Evolutionary conservation across 345 rosid species (phyloP), one percentile per base, ranked within the genome.

Genomic region (Theobroma cacao): DNA sequence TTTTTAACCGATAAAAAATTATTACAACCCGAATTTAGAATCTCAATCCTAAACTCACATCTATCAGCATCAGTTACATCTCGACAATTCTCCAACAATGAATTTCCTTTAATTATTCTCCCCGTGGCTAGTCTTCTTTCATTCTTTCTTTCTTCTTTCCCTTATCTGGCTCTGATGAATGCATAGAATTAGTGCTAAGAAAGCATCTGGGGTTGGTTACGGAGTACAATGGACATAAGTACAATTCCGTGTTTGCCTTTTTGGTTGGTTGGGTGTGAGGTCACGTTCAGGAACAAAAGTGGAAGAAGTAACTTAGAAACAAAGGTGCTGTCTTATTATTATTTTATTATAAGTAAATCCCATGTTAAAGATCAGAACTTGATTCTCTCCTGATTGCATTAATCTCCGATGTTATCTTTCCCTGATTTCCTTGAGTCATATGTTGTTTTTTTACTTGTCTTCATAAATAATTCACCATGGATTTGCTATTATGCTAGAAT

Each of bases 321-420:
- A 64, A 81, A 77, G 52, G 52, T 52, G 33, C 7, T 53, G 36
- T 75, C 20, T 28, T 10, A 14, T 69, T 66, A 72, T n/a, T 43
- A 75, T 60, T 75, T 33, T 31, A 59, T 61, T 59, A 72, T 41
- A 47, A 31, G 14, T 26, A 48, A 45, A 43, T 66, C 59, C 38
- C 12, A 72, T 5, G 65, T 30, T 61, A 61, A 68, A 80, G 79
- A 80, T 81, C 68, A 64, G 81, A 81, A 74, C 76, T 74, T 41
- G 81, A 81, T 81, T 78, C 78, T 58, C 31, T 48, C 38, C 65
- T 74, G 56, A 77, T 74, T 67, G 50, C 64, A 26, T 13, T 64
- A 12, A 80, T 48, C 64, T 60, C 76, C n/a, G 36, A 47, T 36
- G 59, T 15, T 33, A 56, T 45, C 56, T 77, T 74, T 76, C 59